Evolutionary conservation across 805 yeast species (phyloP).

Genomic region (Tanozyma kutaoensis): DNA sequence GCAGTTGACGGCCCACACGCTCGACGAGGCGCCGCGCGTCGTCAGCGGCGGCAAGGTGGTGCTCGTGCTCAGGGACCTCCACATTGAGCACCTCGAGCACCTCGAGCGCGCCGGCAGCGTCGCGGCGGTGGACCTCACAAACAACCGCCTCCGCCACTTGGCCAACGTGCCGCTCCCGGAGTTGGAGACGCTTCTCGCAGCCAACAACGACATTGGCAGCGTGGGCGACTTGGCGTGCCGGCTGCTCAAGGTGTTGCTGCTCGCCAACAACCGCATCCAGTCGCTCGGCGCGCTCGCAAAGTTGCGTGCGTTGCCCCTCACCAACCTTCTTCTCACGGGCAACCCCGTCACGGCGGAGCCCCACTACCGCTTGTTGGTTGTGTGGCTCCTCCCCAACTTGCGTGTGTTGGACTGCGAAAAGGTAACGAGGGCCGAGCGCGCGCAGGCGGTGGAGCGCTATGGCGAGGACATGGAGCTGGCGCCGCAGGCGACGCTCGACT

Average conservation of each 20-base stretch:
- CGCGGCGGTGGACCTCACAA: slow-evolving; percentile 59
- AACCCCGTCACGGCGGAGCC: slow-evolving; percentile 40
- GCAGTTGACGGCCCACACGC: slow-evolving; percentile 21
- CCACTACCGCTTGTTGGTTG: slow-evolving; percentile 45
- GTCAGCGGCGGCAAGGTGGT: slow-evolving; percentile 22
- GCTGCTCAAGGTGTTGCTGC: slow-evolving; percentile 35
- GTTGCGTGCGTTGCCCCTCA: slow-evolving; percentile 1
- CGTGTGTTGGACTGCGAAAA: slow-evolving; percentile 55
- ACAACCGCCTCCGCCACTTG: slow-evolving; percentile 53
- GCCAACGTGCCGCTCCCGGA: slow-evolving; percentile 34
- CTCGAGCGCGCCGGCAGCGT: slow-evolving; percentile 17
- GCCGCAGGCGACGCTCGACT: slow-evolving; percentile 13
- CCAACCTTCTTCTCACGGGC: slow-evolving; percentile 36
- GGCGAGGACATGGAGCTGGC: slow-evolving; percentile 12
- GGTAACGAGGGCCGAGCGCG: slow-evolving; percentile 43
- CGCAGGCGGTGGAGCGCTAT: slow-evolving; percentile 29
- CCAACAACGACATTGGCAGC: slow-evolving; percentile 44
- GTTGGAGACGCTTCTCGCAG: slow-evolving; percentile 41
- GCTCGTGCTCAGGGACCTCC: slow-evolving; percentile 19
- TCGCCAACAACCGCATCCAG: slow-evolving; percentile 37
- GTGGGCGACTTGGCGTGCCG: slow-evolving; percentile 23
- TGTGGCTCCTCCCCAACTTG: slow-evolving; percentile 53
- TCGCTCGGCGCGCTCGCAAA: slow-evolving; percentile 25
- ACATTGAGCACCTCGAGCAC: slow-evolving; percentile 21
- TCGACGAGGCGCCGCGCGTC: slow-evolving; percentile 16